These are phyloP conservation scores for Globisporangium alternatum DNA, from an alignment of 352 stramenopile genomes.

Conservation along the genomic window DNA sequence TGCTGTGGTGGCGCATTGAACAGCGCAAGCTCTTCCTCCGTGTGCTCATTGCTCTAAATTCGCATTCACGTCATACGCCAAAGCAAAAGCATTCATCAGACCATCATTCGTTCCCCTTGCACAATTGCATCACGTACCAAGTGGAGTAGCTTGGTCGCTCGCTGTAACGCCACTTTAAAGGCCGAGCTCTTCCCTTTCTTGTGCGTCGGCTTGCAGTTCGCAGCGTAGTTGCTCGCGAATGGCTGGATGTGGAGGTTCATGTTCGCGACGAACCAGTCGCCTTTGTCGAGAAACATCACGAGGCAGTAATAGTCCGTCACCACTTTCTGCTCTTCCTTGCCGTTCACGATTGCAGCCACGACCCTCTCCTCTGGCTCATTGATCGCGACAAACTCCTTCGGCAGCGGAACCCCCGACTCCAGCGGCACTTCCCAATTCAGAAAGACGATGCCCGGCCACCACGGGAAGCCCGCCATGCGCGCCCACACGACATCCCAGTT, in stretches of 20 bases:
- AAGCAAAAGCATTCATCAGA: not conserved
- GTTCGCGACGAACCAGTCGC: conserved; percentile 52
- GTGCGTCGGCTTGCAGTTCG: conserved; percentile 26
- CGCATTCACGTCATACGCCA: not conserved
- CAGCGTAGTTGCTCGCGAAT: conserved; percentile 52
- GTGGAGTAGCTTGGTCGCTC: conserved; percentile 40
- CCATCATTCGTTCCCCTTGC: not conserved
- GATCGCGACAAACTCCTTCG: conserved; percentile 36
- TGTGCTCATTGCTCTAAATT: conserved; percentile 27
- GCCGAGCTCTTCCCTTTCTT: conserved; percentile 10
- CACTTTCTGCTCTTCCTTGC: conserved; percentile 16
- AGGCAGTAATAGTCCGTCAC: conserved; percentile 28
- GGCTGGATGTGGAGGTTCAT: conserved; percentile 37
- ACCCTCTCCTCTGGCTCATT: conserved; percentile 30
- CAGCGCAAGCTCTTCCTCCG: conserved; percentile 31
- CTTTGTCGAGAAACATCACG: conserved; percentile 69
- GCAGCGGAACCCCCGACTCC: conserved; percentile 34
- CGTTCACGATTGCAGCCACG: conserved; percentile 16
- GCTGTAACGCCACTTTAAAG: conserved; percentile 34
- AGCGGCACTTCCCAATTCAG: conserved; percentile 52
- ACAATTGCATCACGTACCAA: conserved; percentile 27
- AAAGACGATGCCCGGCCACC: conserved; percentile 81
- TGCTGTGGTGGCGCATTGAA: conserved; percentile 26
- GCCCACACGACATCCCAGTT: conserved; percentile 80
- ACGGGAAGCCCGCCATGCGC: conserved; percentile 65